Evolutionary conservation across 192 early-diverging fungal genomes (phyloP), one percentile per base, ranked within the genome.

Genomic region (Coemansia sp.): DNA sequence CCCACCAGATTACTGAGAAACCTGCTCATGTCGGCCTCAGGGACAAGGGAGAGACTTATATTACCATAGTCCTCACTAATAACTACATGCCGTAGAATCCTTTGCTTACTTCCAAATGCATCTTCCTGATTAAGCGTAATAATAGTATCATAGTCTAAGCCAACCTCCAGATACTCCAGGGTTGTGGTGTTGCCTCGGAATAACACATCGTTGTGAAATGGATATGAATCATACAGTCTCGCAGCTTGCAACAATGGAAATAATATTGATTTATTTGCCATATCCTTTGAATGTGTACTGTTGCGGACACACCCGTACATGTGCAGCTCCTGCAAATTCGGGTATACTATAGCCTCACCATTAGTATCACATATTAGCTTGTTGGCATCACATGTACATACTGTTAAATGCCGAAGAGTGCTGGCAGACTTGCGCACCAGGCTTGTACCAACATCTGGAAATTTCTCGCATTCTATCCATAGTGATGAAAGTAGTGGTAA

Each of bases 101-200:
- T 47, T 2, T 47, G n/a, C 18, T 47, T 47, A 5, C 5, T 20
- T 47, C 10, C 11, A 38, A 38, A 62, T 16, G 3, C n/a, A 9
- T n/a, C 5, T 0, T 11, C 1, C 11, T 4, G 4, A 39, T 39
- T 38, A 6, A 38, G 36, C 18, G 40, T 62, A 22, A 1, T 2
- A 0, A 39, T 12, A 22, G n/a, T 15, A 10, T 22, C n/a, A 5
- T 20, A 2, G 5, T 62, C 60, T 5, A 62, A 2, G 5, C 2
- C 2, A 3, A 62, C 16, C 1, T 39, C 9, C 36, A 68, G 12
- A 39, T 44, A 58, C 36, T 68, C 66, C 24, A 68, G 27, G 3
- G 66, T 60, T 5, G 22, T 38, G 16, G 24, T 3, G 6, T 66
- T 66, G 1, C 64, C 64, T 24, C 64, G 64, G 15, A 66, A 66